phyloP scores from a whole-genome alignment of 2,329 filamentous ascomycete genomes.

The Phaeosphaeriaceae sp. region DNA sequence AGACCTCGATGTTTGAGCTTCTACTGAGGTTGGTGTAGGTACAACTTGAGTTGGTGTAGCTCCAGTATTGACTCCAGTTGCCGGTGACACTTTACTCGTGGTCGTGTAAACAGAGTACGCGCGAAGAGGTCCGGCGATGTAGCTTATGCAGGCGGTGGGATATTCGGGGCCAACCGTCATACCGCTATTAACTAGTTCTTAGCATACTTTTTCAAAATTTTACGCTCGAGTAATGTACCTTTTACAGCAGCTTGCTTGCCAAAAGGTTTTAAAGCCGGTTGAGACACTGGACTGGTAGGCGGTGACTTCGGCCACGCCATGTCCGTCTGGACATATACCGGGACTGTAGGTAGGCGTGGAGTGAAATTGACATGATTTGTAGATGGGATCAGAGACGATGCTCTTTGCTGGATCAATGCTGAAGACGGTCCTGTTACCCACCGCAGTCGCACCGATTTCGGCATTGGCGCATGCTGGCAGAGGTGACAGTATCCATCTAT shows the following conservation, averaged over 20 bases:
- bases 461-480: conserved; percentile 3
- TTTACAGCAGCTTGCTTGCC: conserved; percentile 1
- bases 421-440: background rate
- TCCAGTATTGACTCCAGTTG: too few species aligned
- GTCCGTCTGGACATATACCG: conserved; percentile 11
- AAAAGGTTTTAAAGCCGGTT: background rate
- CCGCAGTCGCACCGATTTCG: background rate
- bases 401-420: background rate
- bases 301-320: conserved; percentile 9
- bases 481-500: conserved; percentile 7
- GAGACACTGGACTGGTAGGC: background rate
- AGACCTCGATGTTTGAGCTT: too few species aligned
- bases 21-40: background rate
- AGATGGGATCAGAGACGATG: conserved; percentile 3
- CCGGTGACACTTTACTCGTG: too few species aligned
- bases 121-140: background rate
- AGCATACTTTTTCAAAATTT: background rate
- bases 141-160: background rate
- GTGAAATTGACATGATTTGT: conserved; percentile 9
- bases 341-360: conserved; percentile 10
- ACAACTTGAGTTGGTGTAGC: too few species aligned
- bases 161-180: conserved; percentile 4
- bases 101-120: too few species aligned
- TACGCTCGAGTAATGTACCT: background rate
- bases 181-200: background rate